Base-by-base conservation (phyloP, 2,329 filamentous ascomycete genomes). In the Nothophoma quercina region DNA sequence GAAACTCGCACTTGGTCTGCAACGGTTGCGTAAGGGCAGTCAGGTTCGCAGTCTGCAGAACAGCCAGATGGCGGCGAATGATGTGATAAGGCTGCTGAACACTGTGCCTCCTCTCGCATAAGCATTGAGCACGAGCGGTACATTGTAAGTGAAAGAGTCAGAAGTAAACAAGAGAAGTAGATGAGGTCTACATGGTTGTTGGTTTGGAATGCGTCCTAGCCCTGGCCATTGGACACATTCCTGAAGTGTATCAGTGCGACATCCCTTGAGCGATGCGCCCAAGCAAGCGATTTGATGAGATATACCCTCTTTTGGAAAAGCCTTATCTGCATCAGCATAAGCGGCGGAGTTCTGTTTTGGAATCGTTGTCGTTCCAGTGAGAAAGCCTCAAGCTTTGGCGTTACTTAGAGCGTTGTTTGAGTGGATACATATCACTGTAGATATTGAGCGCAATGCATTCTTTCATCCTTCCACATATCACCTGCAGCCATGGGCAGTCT, bases 1-100 rank as follows among this genome's bases (percentile, higher is more conserved):
- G 83, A 88, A 88, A 68, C 80, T 87, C 16, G 82, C 81, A 1
- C 73, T 83, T 32, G 85, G 85, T 1, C 70, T 88, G 34, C 78
- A 84, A 66, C 76, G 81, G 21, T 71, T 88, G 55, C 75, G 80
- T 39, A 79, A 81, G 57, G 84, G 85, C 13, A 80, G 78, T 48
- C 79, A 83, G 62, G 83, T 85, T 23, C 73, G 83, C 51, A 77
- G 79, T 22, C 56, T 87, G 63, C 81, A 79, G 13, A 80, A 83
- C 32, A 79, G 77, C 47, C 79, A 78, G 19, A 77, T 86, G 71
- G 77, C 82, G 30, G 74, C 76, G 48, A 71, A 68, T 33, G 78
- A 80, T 58, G 68, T 78, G 22, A 68, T 67, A 32, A 67, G 67
- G 32, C 40, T 79, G 15, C 55, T 81, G 51, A 71, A 71, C 35